Conservation (phyloP, 257 asterid species). For the Solanum chmielewskii region DNA sequence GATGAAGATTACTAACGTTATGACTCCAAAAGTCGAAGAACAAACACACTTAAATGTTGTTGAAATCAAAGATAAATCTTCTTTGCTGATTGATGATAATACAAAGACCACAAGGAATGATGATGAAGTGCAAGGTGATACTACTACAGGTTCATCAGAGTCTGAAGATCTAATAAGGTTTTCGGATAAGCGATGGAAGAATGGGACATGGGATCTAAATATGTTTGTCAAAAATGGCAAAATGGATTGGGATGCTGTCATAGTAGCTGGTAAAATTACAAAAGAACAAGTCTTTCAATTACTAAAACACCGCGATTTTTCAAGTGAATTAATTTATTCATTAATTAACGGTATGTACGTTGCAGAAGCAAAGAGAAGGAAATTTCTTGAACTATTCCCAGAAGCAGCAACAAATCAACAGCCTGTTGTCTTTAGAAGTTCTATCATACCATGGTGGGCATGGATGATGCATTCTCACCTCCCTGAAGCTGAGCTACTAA, state of each 20-base stretch:
- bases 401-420: slow-evolving; percentile 52
- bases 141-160: background rate
- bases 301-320: background rate
- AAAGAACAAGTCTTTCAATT: background rate
- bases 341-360: background rate
- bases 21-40: slow-evolving; percentile 25
- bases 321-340: background rate
- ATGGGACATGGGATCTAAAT: slow-evolving; percentile 71
- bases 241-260: slow-evolving; percentile 67
- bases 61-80: slow-evolving; percentile 2
- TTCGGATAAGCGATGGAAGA: slow-evolving; percentile 46
- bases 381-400: slow-evolving; percentile 40
- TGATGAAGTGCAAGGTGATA: background rate
- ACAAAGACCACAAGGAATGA: background rate
- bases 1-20: slow-evolving; percentile 9
- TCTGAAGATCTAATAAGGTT: slow-evolving; percentile 9
- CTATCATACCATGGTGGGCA: slow-evolving; percentile 67
- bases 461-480: slow-evolving; percentile 63
- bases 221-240: slow-evolving; percentile 52
- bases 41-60: slow-evolving; percentile 6
- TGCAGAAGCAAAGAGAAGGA: slow-evolving; percentile 61
- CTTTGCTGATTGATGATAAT: background rate
- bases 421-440: slow-evolving; percentile 52
- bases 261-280: slow-evolving; percentile 37
- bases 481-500: slow-evolving; percentile 56